Conservation (phyloP, 2,329 filamentous ascomycete genomes). For the Clonostachys rosea region DNA sequence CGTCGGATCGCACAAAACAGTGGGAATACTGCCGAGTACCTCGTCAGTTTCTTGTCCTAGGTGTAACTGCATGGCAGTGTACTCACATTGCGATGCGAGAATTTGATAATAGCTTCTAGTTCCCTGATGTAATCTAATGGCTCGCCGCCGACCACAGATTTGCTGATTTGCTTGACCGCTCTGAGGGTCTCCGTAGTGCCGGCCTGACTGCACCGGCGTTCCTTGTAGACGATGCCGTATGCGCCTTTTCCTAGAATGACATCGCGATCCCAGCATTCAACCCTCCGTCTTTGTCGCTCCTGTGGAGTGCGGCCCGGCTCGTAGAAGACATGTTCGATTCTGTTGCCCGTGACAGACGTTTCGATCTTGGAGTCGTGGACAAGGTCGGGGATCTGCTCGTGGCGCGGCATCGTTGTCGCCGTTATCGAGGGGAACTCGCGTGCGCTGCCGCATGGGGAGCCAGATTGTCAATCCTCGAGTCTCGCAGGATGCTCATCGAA, state of each 20-base stretch:
- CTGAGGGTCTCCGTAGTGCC: neutral
- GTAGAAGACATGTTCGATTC: neutral
- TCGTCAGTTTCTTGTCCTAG: no score
- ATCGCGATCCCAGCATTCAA: neutral
- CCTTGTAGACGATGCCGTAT: neutral
- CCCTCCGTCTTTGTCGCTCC: neutral
- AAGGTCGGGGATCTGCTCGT: neutral
- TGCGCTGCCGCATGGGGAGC: no score
- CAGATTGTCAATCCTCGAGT: no score
- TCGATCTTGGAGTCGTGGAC: conserved; percentile 1
- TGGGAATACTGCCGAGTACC: neutral
- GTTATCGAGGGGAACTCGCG: no score
- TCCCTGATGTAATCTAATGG: neutral
- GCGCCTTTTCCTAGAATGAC: neutral
- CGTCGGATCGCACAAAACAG: conserved; percentile 2
- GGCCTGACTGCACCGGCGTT: neutral
- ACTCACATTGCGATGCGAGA: conserved; percentile 1
- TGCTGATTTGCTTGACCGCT: neutral
- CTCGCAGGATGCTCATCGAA: no score
- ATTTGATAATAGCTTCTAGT: conserved; percentile 1
- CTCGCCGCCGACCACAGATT: neutral
- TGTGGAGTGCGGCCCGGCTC: neutral
- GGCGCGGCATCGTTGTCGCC: neutral
- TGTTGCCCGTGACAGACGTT: neutral
- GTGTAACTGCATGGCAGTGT: neutral